phyloP scores from a whole-genome alignment of 352 stramenopile genomes.

The Thraustochytrium striatum region DNA sequence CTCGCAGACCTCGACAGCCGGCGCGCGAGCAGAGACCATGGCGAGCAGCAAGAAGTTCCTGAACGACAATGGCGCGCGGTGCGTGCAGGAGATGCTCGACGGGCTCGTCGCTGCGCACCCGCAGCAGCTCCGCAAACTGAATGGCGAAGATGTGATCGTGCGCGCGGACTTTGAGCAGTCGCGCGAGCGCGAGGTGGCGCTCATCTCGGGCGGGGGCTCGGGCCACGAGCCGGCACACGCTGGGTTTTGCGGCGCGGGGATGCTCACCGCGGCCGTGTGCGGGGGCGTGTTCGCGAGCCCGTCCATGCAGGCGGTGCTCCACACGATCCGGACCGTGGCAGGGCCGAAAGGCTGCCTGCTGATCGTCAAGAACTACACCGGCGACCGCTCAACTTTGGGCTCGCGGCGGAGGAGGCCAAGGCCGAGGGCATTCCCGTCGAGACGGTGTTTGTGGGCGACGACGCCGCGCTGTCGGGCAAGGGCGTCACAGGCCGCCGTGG shows the following conservation, averaged over 20 bases:
- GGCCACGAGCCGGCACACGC: slow-evolving; percentile 93
- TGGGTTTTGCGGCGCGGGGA: slow-evolving; percentile 89
- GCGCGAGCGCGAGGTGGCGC: slow-evolving; percentile 53
- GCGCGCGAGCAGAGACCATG: no score
- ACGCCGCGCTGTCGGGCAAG: slow-evolving; percentile 76
- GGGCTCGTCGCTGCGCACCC: slow-evolving; percentile 17
- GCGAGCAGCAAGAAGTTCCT: slow-evolving; percentile 48
- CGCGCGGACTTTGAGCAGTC: slow-evolving; percentile 46
- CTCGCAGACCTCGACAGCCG: no score
- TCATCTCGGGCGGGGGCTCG: slow-evolving; percentile 72
- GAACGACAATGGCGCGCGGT: slow-evolving; percentile 34
- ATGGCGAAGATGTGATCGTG: slow-evolving; percentile 49
- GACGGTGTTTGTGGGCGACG: slow-evolving; percentile 94
- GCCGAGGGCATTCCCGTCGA: slow-evolving; percentile 76
- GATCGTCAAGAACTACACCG: slow-evolving; percentile 99
- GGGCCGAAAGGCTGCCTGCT: slow-evolving; percentile 71
- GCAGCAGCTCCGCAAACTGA: slow-evolving; percentile 13
- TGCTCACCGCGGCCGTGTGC: slow-evolving; percentile 92
- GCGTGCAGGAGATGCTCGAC: slow-evolving; percentile 46
- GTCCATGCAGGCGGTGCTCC: slow-evolving; percentile 83
- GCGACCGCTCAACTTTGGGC: slow-evolving; percentile 97
- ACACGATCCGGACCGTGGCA: slow-evolving; percentile 82
- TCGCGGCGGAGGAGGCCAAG: slow-evolving; percentile 91
- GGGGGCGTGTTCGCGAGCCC: slow-evolving; percentile 92
- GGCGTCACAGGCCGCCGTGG: slow-evolving; percentile 92